These are phyloP conservation scores for Purshia tridentata DNA, from an alignment of 306 rosid genomes.

Conservation along the genomic window DNA sequence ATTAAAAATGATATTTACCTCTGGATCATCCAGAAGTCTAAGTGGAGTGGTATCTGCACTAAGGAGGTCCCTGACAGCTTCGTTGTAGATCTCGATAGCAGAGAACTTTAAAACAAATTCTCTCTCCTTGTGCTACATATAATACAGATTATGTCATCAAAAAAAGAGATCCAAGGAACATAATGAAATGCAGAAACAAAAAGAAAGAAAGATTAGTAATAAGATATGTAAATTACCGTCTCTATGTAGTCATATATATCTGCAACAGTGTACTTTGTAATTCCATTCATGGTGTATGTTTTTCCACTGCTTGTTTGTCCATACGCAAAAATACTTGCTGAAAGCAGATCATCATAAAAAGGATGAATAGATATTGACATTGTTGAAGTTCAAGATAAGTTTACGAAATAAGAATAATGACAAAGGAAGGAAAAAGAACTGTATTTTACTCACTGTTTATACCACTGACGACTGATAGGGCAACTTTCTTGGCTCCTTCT, in stretches of 20 bases:
- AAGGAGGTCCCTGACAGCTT: conserved; percentile 96
- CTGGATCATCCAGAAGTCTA: conserved; percentile 98
- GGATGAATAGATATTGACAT: not conserved
- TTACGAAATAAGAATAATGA: conserved; percentile 20
- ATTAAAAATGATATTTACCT: conserved; percentile 53
- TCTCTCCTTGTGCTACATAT: conserved; percentile 77
- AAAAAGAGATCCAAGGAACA: conserved; percentile 23
- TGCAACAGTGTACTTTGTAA: conserved; percentile 74
- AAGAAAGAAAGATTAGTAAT: conserved; percentile 1
- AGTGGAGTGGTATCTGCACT: conserved; percentile 76
- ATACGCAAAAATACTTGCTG: conserved; percentile 98
- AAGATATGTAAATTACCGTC: conserved; percentile 43
- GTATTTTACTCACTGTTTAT: conserved; percentile 77
- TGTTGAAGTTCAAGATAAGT: conserved; percentile 18
- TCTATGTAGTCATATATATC: conserved; percentile 71
- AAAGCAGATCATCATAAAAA: conserved; percentile 26
- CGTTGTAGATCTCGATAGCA: conserved; percentile 95
- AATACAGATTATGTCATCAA: conserved; percentile 27
- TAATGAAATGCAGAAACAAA: conserved; percentile 11
- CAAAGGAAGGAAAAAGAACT: conserved; percentile 15
- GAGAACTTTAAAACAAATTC: conserved; percentile 78
- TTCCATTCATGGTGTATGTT: conserved; percentile 92
- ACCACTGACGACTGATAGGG: conserved; percentile 88
- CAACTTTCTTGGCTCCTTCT: conserved; percentile 89
- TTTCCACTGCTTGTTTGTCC: conserved; percentile 99